Conservation (phyloP, 1,284 basidiomycete species). For the Cutaneotrichosporon cutaneum region DNA sequence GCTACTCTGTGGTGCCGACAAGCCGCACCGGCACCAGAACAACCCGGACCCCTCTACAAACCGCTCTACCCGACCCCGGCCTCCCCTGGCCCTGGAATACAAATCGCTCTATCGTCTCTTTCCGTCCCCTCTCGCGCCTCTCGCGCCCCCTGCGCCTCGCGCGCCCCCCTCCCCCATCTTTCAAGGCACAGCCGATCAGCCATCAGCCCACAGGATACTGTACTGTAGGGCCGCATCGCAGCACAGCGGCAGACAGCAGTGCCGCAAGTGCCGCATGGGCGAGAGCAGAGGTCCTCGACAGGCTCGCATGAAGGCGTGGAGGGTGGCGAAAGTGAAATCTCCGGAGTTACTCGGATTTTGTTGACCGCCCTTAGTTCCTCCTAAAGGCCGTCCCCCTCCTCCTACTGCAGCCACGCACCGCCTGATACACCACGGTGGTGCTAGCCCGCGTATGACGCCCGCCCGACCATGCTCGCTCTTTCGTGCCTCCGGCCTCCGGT, state of each 20-base stretch:
- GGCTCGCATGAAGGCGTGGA: background rate
- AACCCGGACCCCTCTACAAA: background rate
- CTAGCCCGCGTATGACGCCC: background rate
- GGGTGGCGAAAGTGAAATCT: background rate
- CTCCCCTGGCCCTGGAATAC: too few relatives aligned
- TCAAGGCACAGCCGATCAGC: too few relatives aligned
- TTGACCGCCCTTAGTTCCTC: background rate
- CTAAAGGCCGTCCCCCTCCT: constrained; percentile 2
- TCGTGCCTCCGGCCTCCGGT: background rate
- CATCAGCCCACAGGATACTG: too few relatives aligned
- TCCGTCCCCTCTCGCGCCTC: too few relatives aligned
- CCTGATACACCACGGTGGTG: background rate
- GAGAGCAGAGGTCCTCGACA: background rate
- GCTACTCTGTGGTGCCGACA: constrained; percentile 10
- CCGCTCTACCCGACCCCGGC: background rate
- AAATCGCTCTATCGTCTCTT: too few relatives aligned
- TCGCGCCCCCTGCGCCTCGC: too few relatives aligned
- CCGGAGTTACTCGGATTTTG: constrained; percentile 11
- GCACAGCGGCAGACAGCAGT: background rate
- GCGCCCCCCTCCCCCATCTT: too few relatives aligned
- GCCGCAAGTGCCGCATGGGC: background rate
- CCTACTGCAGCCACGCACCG: background rate
- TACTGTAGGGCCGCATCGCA: too few relatives aligned
- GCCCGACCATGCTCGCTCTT: background rate
- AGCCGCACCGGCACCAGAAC: background rate